Percentiles rank a stretch among this genome's conserved stretches.
Conservation (phyloP, 805 yeast genomes). For the Saturnispora mendoncae region DNA sequence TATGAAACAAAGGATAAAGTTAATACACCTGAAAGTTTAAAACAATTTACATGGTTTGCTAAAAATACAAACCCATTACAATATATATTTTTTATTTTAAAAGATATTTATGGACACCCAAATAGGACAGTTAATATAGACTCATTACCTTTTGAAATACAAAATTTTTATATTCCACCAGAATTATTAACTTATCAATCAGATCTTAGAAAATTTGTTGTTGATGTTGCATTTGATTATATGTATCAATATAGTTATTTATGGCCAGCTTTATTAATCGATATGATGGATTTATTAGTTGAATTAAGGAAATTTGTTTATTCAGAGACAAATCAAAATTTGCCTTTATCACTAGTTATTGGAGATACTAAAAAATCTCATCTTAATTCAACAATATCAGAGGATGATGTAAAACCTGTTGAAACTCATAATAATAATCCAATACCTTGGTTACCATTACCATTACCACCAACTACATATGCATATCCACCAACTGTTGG, state of each 20-base stretch:
- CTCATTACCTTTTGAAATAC: slow-evolving; percentile 11
- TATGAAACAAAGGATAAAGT: slow-evolving; percentile 12
- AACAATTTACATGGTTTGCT: slow-evolving; percentile 12
- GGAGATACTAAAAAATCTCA: background rate
- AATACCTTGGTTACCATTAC: background rate
- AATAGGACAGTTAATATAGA: slow-evolving; percentile 7
- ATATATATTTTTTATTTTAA: slow-evolving; percentile 11
- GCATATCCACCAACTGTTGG: no score
- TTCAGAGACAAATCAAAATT: background rate
- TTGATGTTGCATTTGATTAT: slow-evolving; percentile 8
- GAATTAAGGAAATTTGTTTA: slow-evolving; percentile 11
- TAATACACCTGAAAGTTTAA: background rate
- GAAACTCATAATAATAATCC: background rate
- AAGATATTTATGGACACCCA: slow-evolving; percentile 13
- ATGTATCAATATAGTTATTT: background rate
- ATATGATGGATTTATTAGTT: slow-evolving; percentile 10
- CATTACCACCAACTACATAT: no score
- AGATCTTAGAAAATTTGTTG: slow-evolving; percentile 11
- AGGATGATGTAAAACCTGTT: background rate
- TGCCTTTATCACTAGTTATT: no score
- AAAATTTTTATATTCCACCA: slow-evolving; percentile 8
- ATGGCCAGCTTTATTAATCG: slow-evolving; percentile 8
- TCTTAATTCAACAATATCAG: no score
- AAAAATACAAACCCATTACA: slow-evolving; percentile 14
- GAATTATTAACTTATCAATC: slow-evolving; percentile 7